Evolutionary conservation across 805 yeast species (phyloP), one percentile per base, ranked within the genome.

Genomic region (Kazachstania bromeliacearum): DNA sequence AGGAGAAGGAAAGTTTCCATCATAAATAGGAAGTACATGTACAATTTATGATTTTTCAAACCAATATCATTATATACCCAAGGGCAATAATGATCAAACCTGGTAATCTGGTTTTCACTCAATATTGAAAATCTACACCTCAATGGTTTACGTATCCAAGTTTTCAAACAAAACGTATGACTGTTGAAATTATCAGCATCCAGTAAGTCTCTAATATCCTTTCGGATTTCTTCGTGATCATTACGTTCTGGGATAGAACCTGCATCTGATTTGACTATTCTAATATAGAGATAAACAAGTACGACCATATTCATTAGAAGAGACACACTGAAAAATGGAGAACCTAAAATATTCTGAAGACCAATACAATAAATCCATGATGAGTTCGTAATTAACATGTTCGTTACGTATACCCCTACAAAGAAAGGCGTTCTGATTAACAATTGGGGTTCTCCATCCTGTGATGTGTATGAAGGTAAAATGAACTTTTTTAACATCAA

Each of bases 1-100:
- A 33, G 27, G 4, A 12, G 12, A 6, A 37, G 10, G 15, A 37
- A 37, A 3, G 23, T 20, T 22, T 31, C 18, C 7, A 14, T 7
- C 5, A 6, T 27, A 1, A 28, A 32, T 27, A 58, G 82, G 88
- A 4, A 73, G 12, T 16, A 61, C 43, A 83, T 56, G 53, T 88
- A 89, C 2, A 74, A 49, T 48, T 89, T 85, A 55, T 89, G 97
- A 57, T 88, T 89, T 48, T 89, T 68, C 18, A 85, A 71, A 0
- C 95, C 97, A 41, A 89, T 67, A 40, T 87, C 92, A 51, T 89
- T 92, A 56, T 74, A 78, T 8, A 83, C 72, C 97, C 97, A 92
- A 0, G 96, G 95, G 55, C 98, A 92, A 48, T 75, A 83, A 56
- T 92, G 98, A 53, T 89, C 97, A 53, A 79, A 85, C 41, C 82